A percentile compares a stretch with the other conserved stretches of the same genome.
These are phyloP conservation scores for Microthlaspi erraticum DNA, from an alignment of 345 rosid genomes.

Conservation along the genomic window DNA sequence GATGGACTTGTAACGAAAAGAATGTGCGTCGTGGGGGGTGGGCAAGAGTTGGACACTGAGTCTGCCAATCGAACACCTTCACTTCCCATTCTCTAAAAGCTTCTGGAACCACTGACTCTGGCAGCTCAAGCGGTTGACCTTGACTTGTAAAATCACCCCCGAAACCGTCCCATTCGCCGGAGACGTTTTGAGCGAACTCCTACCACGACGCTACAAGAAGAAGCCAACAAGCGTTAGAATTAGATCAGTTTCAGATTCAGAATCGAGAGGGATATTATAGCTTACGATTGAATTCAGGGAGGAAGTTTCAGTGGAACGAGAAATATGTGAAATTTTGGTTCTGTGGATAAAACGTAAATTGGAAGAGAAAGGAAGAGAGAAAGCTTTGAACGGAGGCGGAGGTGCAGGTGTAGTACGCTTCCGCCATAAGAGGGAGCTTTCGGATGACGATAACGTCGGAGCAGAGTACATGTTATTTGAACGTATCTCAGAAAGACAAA, in stretches of 20 bases:
- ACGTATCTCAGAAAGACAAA: no score
- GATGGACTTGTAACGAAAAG: constrained; percentile 64
- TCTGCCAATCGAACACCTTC: constrained; percentile 96
- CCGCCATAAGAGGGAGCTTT: constrained; percentile 35
- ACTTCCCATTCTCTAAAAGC: constrained; percentile 98
- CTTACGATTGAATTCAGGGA: constrained; percentile 27
- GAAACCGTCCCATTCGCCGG: constrained; percentile 98
- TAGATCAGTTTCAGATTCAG: no score
- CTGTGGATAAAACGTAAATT: not conserved
- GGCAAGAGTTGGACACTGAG: constrained; percentile 94
- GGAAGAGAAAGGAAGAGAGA: constrained; percentile 24
- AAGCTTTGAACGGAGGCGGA: constrained; percentile 1
- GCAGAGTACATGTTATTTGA: no score
- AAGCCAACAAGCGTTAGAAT: no score
- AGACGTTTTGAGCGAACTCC: constrained; percentile 71
- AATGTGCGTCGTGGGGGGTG: constrained; percentile 44
- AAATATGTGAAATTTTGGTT: constrained; percentile 1
- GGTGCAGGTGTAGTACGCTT: not conserved
- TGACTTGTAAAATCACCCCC: constrained; percentile 77
- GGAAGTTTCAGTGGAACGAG: no score
- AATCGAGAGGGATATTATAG: not conserved
- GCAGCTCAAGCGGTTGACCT: constrained; percentile 80
- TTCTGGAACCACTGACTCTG: constrained; percentile 85
- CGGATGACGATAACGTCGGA: no score
- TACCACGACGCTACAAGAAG: no score